Evolutionary conservation across 257 asterid species (phyloP), one percentile per base, ranked within the genome.

Genomic region (Solanum pinnatisectum): DNA sequence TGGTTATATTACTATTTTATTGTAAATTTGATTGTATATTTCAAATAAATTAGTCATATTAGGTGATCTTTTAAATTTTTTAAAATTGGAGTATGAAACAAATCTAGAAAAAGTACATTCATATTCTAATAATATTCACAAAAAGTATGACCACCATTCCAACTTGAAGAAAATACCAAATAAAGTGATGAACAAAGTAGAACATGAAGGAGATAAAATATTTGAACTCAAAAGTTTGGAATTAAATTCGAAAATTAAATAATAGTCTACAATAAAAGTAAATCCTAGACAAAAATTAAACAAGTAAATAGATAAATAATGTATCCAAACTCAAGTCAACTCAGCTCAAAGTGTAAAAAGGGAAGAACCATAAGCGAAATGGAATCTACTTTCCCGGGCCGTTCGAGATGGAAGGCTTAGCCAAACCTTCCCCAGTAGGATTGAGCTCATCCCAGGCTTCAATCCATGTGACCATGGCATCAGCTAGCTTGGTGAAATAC

Each of bases 381-480:
- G 16, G 33, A 77, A 27, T 70, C 85, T 87, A 77, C 37, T 78
- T 87, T 23, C 49, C 84, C 1, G 79, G 84, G 89, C 36, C 85
- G 18, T 56, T 78, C 15, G 20, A 46, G 68, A 81, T 30, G 70
- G 88, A 86, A 14, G 16, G 84, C 60, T 86, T 86, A 72, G 84
- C 46, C 40, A 72, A 56, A 27, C 12, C 60, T 63, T 87, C 88
- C 10, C 78, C 78, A 10, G 86, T 68, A 15, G 89, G 89, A n/a
- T 87, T 87, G 79, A 87, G 89, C 86, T 87, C 89, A 77, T 87
- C 89, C 89, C 89, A 87, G 25, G 89, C 89, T 40, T 87, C 89
- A 77, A 87, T 87, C 89, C 89, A 87, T 16, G 89, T 87, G 18
- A 87, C 79, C 89, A 87, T 87, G 35, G 89, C 89, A 39, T 78